Evolutionary conservation across 371 early-diverging fungal genomes (phyloP).

Genomic region (Lichtheimia ramosa): DNA sequence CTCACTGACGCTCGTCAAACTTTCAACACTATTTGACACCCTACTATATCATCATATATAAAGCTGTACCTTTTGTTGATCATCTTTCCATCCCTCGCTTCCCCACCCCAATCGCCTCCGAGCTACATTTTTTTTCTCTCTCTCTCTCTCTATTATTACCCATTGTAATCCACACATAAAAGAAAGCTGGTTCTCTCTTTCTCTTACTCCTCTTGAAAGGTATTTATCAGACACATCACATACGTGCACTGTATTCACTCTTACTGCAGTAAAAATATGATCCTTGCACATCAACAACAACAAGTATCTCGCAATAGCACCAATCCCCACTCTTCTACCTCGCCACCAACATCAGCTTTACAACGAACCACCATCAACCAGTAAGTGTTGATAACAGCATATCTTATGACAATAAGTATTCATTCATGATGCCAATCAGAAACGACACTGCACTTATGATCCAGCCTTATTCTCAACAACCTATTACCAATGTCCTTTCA

Average conservation of each 20-base stretch:
- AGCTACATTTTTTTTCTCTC: background rate
- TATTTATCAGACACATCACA: background rate
- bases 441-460: too few relatives aligned
- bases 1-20: background rate
- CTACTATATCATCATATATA: too few relatives aligned
- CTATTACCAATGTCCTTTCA: too few relatives aligned
- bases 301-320: background rate
- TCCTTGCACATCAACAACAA: constrained; percentile 3
- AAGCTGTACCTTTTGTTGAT: too few relatives aligned
- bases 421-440: too few relatives aligned
- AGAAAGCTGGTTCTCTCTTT: background rate
- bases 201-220: background rate
- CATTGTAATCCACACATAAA: background rate
- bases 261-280: background rate
- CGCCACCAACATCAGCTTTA: background rate
- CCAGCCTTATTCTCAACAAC: too few relatives aligned
- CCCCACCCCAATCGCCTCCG: background rate
- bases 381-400: too few relatives aligned
- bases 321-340: background rate
- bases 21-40: too few relatives aligned
- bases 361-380: too few relatives aligned
- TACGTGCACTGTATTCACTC: background rate
- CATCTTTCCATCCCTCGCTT: background rate
- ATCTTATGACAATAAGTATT: too few relatives aligned
- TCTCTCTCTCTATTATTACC: background rate